A percentile compares a stretch with the other conserved stretches of the same genome.
Evolutionary conservation across 2,329 filamentous ascomycete genomes (phyloP).

Genomic region (Proliferodiscus dingleyae): DNA sequence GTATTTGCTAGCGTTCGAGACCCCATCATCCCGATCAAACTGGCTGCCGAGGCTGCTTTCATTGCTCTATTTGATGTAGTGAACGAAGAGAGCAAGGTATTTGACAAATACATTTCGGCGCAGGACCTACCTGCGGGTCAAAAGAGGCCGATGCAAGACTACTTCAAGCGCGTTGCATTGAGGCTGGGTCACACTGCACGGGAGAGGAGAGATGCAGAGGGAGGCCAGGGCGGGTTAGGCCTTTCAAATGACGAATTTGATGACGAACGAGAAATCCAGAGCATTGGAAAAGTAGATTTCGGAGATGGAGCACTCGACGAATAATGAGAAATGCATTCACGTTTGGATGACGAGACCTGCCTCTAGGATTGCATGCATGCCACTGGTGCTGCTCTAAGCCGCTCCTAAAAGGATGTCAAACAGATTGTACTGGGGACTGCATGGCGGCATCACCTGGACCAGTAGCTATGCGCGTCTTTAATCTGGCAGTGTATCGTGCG

Average conservation of each 20-base stretch:
- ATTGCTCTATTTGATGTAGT: conserved; percentile 86
- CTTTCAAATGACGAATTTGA: conserved; percentile 87
- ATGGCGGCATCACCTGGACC: too few relatives aligned
- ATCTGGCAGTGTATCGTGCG: too few relatives aligned
- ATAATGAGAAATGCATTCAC: conserved; percentile 15
- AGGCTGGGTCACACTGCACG: conserved; percentile 80
- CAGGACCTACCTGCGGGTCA: conserved; percentile 63
- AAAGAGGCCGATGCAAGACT: conserved; percentile 90
- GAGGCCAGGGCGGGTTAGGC: conserved; percentile 78
- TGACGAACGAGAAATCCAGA: conserved; percentile 94
- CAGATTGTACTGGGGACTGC: too few relatives aligned
- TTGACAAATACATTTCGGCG: conserved; percentile 82
- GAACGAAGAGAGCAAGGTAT: conserved; percentile 78
- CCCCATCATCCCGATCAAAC: conserved; percentile 87
- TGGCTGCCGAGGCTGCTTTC: conserved; percentile 92
- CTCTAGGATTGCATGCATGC: conserved; percentile 7
- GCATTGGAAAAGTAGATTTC: conserved; percentile 83
- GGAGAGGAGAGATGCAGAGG: conserved; percentile 87
- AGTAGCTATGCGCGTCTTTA: too few relatives aligned
- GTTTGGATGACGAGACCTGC: not conserved
- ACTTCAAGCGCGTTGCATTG: conserved; percentile 89
- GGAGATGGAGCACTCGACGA: conserved; percentile 46
- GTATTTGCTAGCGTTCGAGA: conserved; percentile 90
- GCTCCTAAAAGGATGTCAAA: too few relatives aligned
- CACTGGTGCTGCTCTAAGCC: not conserved